These are phyloP conservation scores for Lagerstroemia speciosa DNA, from an alignment of 345 rosid species.

Conservation along the genomic window DNA sequence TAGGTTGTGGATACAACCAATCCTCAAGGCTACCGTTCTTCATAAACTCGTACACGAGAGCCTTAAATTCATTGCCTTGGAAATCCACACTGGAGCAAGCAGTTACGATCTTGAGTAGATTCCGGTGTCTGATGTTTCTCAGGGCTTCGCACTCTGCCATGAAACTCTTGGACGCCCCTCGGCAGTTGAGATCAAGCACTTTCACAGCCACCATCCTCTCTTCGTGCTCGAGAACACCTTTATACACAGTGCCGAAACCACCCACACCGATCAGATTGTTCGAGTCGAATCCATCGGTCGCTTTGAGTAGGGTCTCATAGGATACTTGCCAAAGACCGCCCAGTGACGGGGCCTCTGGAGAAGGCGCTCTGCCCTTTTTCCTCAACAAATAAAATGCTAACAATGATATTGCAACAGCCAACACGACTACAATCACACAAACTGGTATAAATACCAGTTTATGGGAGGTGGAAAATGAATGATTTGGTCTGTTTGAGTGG, in stretches of 20 bases:
- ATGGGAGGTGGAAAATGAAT: background rate
- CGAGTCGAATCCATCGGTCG: constrained; percentile 12
- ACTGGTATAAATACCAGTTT: background rate
- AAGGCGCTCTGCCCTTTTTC: background rate
- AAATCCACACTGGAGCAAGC: constrained; percentile 12
- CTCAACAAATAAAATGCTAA: background rate
- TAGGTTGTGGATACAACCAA: background rate
- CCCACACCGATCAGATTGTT: constrained; percentile 12
- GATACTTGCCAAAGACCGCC: constrained; percentile 8
- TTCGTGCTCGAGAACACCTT: constrained; percentile 3
- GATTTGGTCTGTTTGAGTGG: background rate
- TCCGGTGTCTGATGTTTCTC: constrained; percentile 14
- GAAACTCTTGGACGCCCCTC: constrained; percentile 15
- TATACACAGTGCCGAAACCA: constrained; percentile 13
- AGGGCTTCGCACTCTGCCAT: constrained; percentile 12
- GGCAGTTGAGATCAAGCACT: constrained; percentile 8
- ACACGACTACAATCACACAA: background rate
- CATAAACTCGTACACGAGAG: constrained; percentile 13
- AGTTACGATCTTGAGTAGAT: constrained; percentile 10
- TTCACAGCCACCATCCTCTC: constrained; percentile 8
- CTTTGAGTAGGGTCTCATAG: constrained; percentile 4
- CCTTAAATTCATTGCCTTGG: constrained; percentile 18
- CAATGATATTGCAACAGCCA: background rate
- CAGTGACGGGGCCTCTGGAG: background rate
- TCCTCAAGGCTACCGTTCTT: constrained; percentile 19